Base-by-base conservation (phyloP, 2,329 filamentous ascomycete genomes). In the Salinomyces thailandicus region DNA sequence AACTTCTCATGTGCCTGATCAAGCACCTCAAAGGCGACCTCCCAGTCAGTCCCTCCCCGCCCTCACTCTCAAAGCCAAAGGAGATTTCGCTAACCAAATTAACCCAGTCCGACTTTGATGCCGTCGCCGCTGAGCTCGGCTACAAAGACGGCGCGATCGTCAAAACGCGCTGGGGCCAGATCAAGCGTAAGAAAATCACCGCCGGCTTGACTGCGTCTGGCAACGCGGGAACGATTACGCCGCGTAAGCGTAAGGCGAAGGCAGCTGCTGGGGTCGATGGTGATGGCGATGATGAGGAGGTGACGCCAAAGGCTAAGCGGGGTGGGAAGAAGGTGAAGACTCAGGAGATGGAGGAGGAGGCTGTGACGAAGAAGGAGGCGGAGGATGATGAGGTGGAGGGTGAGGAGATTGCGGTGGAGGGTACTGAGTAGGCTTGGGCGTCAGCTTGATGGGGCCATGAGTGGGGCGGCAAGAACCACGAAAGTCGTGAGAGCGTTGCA, bases 131-230 rank as follows among this genome's bases (percentile, higher is more conserved):
- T 11, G 42, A 47, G 14, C 20, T 45, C 20, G 38, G 38, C 29
- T 49, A 53, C 49, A 54, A 55, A 22, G 45, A 50, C 35, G 44
- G 26, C 35, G 33, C 18, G 27, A 44, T 47, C 26, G 46, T 45
- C 19, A 43, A 40, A 5, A 39, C 36, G n/a, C 47, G 51, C 36
- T 53, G 49, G 49, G 35, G 31, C 26, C 41, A 50, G 27, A 52
- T 49, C 39, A 46, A 42, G 27, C 39, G 40, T 39, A 46, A 50
- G 43, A 53, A 52, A 39, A 49, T 50, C 38, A 36, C 32, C 8
- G 15, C 11, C 18, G 16, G n/a, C 4, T 17, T 0, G 16, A 6
- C 32, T n/a, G 26, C 37, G 13, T 11, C 19, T 18, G 35, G 38
- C 18, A 31, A 24, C 14, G 24, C 12, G 37, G 33, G 11, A 24